Base-by-base conservation (phyloP, 495 filamentous ascomycete species). In the Mycothermus thermophilus region DNA sequence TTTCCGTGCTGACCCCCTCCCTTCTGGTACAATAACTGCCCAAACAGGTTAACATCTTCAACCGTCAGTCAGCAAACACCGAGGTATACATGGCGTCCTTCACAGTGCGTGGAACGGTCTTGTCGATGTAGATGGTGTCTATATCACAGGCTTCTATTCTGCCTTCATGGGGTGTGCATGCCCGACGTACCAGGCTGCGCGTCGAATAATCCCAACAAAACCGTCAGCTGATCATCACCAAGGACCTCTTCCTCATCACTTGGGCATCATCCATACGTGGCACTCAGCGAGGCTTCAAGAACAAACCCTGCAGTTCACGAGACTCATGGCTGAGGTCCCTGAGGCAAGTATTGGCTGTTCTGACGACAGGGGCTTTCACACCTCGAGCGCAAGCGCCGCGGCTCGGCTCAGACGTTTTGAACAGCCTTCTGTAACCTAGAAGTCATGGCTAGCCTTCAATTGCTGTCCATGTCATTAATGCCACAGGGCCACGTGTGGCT, bases 71-170 rank as follows among this genome's bases (percentile, higher is more conserved):
- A 15, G 44, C 27, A 1, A 28, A 13, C n/a, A 17, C 22, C 28
- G 28, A 71, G 67, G 63, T 14, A 71, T 72, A 32, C 69, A 72
- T 37, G 68, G 68, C 12, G 45, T 57, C 14, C 66, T 68, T 10
- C 64, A 63, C 41, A 49, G 45, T 19, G 44, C 57, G 16, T 73
- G 63, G 58, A 62, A 73, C 36, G 59, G 52, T 20, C 57, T 62
- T 9, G 52, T 43, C 2, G 47, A 60, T 11, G 59, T 58, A 32
- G 27, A 48, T 12, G 52, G 55, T 23, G 50, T 43, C 4, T 42
- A 48, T 8, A 29, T 41, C 9, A 41, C 41, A 8, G 67, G 67
- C 1, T n/a, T n/a, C n/a, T n/a, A n/a, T 73, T 66, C 36, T 73
- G 71, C 42, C 61, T 62, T 27, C 65, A 67, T 27, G 47, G 51